Percentiles rank a stretch among this genome's conserved stretches.
Evolutionary conservation across 2,329 filamentous ascomycete species (phyloP).

Genomic region (Colletotrichum australisinense): DNA sequence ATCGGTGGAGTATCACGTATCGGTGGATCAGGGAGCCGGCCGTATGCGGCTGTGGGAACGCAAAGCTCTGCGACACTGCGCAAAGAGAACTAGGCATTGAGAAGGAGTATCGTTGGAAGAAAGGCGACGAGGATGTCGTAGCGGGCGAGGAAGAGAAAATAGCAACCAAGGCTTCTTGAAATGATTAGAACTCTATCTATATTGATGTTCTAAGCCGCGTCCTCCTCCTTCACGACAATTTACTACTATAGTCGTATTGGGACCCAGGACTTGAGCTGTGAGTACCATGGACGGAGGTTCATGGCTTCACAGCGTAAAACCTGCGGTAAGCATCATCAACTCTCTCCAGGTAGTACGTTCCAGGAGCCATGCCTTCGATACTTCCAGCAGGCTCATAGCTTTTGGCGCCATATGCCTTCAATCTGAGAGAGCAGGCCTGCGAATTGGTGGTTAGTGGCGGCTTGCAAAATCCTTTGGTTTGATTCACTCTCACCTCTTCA

Average conservation of each 20-base stretch:
- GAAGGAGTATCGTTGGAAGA: slow-evolving; percentile 63
- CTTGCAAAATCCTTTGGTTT: rapidly evolving
- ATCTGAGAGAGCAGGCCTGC: slow-evolving; percentile 10
- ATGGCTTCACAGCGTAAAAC: slow-evolving; percentile 2
- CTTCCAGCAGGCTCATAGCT: slow-evolving; percentile 4
- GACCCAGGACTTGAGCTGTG: too few relatives aligned
- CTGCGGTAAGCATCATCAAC: slow-evolving; percentile 10
- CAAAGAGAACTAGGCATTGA: slow-evolving; percentile 57
- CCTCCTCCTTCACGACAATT: too few relatives aligned
- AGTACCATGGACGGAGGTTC: neutral
- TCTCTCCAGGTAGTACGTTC: slow-evolving; percentile 5
- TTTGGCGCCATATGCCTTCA: slow-evolving; percentile 17
- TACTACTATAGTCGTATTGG: too few relatives aligned
- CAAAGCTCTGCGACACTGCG: slow-evolving; percentile 62
- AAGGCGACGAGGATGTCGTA: slow-evolving; percentile 33
- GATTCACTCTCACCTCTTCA: neutral
- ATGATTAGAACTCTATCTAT: neutral
- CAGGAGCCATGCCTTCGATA: neutral
- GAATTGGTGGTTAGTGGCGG: neutral
- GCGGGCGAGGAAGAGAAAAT: neutral
- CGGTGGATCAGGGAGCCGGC: slow-evolving; percentile 60
- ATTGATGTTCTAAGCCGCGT: too few relatives aligned
- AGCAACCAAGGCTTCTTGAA: neutral
- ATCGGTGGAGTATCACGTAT: slow-evolving; percentile 68
- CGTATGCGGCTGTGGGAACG: slow-evolving; percentile 62